phyloP scores from a whole-genome alignment of 768 basidiomycete species.

The Phanerochaete carnosa region DNA sequence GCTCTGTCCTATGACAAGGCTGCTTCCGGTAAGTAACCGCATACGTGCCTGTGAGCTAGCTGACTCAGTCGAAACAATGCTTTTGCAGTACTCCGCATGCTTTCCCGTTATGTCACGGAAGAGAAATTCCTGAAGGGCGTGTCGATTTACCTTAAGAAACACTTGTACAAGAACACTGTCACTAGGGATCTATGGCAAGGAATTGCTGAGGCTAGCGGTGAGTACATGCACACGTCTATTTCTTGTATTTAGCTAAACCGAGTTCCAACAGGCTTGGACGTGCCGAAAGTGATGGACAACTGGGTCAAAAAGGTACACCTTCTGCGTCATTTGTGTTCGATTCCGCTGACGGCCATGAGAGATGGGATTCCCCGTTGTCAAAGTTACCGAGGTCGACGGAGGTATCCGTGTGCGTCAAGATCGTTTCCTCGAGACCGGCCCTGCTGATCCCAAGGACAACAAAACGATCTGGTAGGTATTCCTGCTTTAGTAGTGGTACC shows the following conservation, averaged over 20 bases:
- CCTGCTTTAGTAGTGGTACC: neutral
- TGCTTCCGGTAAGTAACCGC: slow-evolving; percentile 52
- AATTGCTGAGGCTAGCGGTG: slow-evolving; percentile 69
- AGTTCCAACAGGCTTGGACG: slow-evolving; percentile 48
- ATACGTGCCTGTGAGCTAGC: neutral
- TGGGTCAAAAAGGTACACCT: slow-evolving; percentile 76
- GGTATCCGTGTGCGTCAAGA: slow-evolving; percentile 85
- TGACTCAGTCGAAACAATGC: neutral
- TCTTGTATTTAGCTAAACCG: neutral
- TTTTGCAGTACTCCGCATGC: slow-evolving; percentile 78
- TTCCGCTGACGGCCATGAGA: slow-evolving; percentile 12
- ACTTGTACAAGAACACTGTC: slow-evolving; percentile 80
- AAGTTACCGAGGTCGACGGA: slow-evolving; percentile 70
- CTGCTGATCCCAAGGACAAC: slow-evolving; percentile 16
- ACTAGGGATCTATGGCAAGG: slow-evolving; percentile 88
- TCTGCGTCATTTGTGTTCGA: neutral
- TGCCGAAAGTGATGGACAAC: slow-evolving; percentile 81
- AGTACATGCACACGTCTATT: slow-evolving; percentile 2
- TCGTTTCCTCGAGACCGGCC: slow-evolving; percentile 86
- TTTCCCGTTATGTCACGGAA: slow-evolving; percentile 83
- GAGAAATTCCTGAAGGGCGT: slow-evolving; percentile 85
- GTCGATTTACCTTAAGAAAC: slow-evolving; percentile 86
- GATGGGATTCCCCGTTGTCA: slow-evolving; percentile 88
- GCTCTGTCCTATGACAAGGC: slow-evolving; percentile 84
- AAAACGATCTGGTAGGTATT: slow-evolving; percentile 17